Evolutionary conservation across 2,329 filamentous ascomycete genomes (phyloP).

Genomic region (Colletotrichum sansevieriae): DNA sequence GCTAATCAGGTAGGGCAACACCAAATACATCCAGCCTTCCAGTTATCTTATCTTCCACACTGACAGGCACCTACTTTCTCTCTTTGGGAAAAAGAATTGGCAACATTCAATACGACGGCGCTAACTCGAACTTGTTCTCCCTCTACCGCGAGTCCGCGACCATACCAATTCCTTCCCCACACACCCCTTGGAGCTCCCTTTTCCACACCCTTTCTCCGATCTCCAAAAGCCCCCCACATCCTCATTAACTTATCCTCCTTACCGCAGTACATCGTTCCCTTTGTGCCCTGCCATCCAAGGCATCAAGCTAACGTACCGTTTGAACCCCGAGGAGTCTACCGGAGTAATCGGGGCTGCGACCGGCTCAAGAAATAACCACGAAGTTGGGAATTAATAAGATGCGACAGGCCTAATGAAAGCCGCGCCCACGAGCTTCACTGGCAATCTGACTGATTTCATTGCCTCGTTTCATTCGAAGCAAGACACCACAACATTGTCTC

Average conservation of each 20-base stretch:
- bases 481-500: slow-evolving; percentile 8
- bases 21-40: no score
- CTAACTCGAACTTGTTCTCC: no score
- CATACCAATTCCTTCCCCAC: no score
- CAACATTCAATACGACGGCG: no score
- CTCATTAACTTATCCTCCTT: slow-evolving; percentile 8
- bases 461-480: neutral
- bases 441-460: neutral
- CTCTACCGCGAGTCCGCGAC: no score
- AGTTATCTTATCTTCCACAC: no score
- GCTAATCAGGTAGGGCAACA: neutral
- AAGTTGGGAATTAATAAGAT: neutral
- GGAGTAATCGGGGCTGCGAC: neutral
- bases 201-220: slow-evolving; percentile 2
- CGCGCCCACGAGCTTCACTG: neutral
- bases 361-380: neutral
- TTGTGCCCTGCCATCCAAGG: slow-evolving; percentile 6
- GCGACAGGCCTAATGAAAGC: neutral
- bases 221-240: neutral
- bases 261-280: neutral
- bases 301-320: neutral
- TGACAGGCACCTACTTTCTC: no score
- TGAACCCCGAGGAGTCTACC: neutral
- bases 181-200: neutral
- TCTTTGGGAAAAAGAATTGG: no score